phyloP scores from a whole-genome alignment of 164 flowering plant genomes.

The Piper longum region DNA sequence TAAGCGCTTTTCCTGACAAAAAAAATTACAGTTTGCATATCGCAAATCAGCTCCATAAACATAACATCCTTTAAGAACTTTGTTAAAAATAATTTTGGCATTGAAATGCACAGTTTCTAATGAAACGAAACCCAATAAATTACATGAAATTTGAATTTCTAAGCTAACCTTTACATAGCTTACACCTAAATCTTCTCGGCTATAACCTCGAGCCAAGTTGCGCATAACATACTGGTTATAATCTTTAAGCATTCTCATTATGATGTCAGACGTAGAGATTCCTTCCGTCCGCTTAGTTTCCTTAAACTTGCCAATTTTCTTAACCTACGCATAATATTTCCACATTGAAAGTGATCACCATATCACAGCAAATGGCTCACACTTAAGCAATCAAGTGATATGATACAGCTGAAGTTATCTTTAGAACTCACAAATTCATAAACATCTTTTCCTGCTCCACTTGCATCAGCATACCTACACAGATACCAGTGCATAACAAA shows the following conservation, averaged over 20 bases:
- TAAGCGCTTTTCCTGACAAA: constrained; percentile 73
- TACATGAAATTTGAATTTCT: neutral
- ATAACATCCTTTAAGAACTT: neutral
- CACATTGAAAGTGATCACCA: neutral
- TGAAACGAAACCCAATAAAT: neutral
- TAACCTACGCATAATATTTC: constrained; percentile 31
- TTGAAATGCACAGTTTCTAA: neutral
- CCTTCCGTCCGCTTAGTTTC: constrained; percentile 80
- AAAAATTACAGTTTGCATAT: neutral
- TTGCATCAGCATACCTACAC: constrained; percentile 19
- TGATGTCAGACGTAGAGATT: constrained; percentile 73
- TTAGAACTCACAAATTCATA: constrained; percentile 16
- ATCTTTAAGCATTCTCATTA: constrained; percentile 92
- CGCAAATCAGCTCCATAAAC: neutral
- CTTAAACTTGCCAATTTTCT: constrained; percentile 57
- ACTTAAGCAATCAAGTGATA: neutral
- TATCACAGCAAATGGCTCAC: neutral
- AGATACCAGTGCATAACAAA: neutral
- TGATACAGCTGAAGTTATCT: neutral
- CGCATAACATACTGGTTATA: constrained; percentile 95
- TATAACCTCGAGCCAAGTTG: constrained; percentile 86
- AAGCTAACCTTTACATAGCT: constrained; percentile 80
- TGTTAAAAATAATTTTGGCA: too few relatives aligned
- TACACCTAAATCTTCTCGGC: constrained; percentile 85
- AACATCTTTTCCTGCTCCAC: constrained; percentile 19